These are phyloP conservation scores for Pleurotus ostreatus DNA, from an alignment of 768 basidiomycete species.

Conservation along the genomic window DNA sequence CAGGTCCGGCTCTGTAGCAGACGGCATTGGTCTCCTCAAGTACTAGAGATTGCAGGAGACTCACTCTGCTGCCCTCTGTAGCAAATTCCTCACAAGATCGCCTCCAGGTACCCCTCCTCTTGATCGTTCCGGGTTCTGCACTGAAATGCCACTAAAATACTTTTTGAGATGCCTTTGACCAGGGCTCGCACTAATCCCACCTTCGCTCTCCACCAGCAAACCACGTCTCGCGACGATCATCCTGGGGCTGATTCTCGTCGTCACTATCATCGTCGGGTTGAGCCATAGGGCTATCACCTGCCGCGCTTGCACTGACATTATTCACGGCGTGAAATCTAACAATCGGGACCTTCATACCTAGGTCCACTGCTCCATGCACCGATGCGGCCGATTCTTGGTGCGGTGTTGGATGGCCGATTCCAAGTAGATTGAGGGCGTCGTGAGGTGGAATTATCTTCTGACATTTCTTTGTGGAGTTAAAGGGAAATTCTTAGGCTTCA, in stretches of 20 bases:
- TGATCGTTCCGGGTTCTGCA: conserved; percentile 73
- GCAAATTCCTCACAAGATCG: conserved; percentile 61
- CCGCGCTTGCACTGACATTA: background rate
- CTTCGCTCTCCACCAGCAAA: conserved; percentile 96
- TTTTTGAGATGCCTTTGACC: background rate
- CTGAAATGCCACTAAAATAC: conserved; percentile 69
- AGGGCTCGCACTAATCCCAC: conserved; percentile 30
- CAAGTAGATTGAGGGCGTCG: too few species aligned
- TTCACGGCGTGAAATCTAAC: conserved; percentile 16
- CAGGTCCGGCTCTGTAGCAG: conserved; percentile 30
- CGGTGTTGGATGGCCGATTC: conserved; percentile 18
- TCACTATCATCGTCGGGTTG: conserved; percentile 36
- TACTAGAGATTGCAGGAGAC: conserved; percentile 20
- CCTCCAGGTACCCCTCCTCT: conserved; percentile 44
- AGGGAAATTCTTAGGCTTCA: too few species aligned
- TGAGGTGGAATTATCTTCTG: too few species aligned
- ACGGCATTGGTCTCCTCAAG: conserved; percentile 8
- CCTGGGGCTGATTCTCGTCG: conserved; percentile 28
- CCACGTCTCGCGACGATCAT: conserved; percentile 59
- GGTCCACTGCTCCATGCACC: conserved; percentile 39
- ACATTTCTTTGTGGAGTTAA: too few species aligned
- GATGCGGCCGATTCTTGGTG: conserved; percentile 47
- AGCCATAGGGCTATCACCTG: conserved; percentile 1
- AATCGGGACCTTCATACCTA: conserved; percentile 17
- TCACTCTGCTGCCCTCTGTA: conserved; percentile 80